phyloP scores from a whole-genome alignment of 257 asterid genomes.

The Oldenlandia corymbosa region DNA sequence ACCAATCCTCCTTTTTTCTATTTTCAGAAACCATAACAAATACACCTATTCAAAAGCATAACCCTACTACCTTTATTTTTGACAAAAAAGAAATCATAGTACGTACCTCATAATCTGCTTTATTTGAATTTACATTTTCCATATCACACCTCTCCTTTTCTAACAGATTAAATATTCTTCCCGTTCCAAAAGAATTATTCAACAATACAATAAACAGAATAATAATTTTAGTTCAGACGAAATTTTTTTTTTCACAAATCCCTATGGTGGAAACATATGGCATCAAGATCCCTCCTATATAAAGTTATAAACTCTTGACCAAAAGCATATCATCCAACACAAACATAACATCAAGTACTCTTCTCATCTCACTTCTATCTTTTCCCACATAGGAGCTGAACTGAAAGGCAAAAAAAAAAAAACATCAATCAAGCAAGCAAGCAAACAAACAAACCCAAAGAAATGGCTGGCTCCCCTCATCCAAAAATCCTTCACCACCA shows the following conservation, averaged over 20 bases:
- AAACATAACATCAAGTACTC: constrained; percentile 14
- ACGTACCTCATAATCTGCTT: constrained; percentile 36
- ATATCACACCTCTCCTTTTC: neutral
- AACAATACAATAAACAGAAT: no score
- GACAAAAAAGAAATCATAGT: no score
- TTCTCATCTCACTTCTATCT: constrained; percentile 4
- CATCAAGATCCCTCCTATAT: constrained; percentile 47
- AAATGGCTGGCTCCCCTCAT: constrained; percentile 36
- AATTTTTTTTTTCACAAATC: constrained; percentile 4
- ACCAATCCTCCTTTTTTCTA: neutral
- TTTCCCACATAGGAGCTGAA: constrained; percentile 2
- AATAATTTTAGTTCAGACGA: no score
- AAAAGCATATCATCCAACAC: neutral
- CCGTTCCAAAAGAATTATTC: no score
- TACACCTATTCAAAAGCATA: constrained; percentile 13
- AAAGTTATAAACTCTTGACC: constrained; percentile 37
- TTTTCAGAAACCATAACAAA: neutral
- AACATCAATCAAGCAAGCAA: no score
- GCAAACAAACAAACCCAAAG: no score
- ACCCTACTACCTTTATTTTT: no score
- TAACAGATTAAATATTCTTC: no score
- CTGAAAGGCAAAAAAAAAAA: neutral
- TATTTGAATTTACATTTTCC: constrained; percentile 51
- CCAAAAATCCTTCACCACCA: constrained; percentile 32
- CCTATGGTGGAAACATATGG: constrained; percentile 40